phyloP scores from a whole-genome alignment of 2,329 filamentous ascomycete species.

The Metarhizium sp. region DNA sequence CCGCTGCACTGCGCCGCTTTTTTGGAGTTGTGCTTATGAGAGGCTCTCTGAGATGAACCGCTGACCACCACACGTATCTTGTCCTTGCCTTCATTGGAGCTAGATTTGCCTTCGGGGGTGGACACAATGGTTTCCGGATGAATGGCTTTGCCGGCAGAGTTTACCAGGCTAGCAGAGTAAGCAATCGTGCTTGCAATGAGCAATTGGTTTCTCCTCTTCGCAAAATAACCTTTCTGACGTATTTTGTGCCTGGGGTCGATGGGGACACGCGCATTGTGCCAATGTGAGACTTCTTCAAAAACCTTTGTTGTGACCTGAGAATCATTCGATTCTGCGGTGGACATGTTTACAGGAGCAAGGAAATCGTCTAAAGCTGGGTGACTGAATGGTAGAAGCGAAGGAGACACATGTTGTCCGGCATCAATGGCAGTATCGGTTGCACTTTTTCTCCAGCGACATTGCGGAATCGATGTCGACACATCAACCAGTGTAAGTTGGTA shows the following conservation, averaged over 20 bases:
- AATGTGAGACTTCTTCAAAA: slow-evolving; percentile 45
- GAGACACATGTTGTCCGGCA: background rate
- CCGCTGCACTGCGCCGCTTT: slow-evolving; percentile 13
- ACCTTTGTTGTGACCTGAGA: slow-evolving; percentile 19
- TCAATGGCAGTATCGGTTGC: background rate
- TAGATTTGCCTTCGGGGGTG: background rate
- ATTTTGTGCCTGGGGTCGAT: slow-evolving; percentile 28
- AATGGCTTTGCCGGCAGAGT: slow-evolving; percentile 50
- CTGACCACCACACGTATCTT: background rate
- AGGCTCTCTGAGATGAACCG: slow-evolving; percentile 9
- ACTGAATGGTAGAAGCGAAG: slow-evolving; percentile 33
- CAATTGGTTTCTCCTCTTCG: slow-evolving; percentile 45
- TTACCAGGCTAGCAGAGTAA: slow-evolving; percentile 63
- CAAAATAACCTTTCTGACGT: slow-evolving; percentile 15
- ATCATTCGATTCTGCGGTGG: slow-evolving; percentile 17
- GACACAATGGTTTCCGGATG: slow-evolving; percentile 53
- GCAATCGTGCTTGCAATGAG: slow-evolving; percentile 58
- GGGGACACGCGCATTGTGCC: slow-evolving; percentile 50
- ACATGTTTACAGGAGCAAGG: slow-evolving; percentile 31
- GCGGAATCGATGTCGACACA: background rate
- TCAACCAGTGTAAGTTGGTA: background rate
- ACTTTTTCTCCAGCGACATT: background rate
- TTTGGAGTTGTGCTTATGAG: slow-evolving; percentile 8
- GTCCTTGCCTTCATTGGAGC: background rate
- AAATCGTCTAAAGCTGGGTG: slow-evolving; percentile 37